Evolutionary conservation across 768 basidiomycete genomes (phyloP).

Genomic region (Trametes villosa): DNA sequence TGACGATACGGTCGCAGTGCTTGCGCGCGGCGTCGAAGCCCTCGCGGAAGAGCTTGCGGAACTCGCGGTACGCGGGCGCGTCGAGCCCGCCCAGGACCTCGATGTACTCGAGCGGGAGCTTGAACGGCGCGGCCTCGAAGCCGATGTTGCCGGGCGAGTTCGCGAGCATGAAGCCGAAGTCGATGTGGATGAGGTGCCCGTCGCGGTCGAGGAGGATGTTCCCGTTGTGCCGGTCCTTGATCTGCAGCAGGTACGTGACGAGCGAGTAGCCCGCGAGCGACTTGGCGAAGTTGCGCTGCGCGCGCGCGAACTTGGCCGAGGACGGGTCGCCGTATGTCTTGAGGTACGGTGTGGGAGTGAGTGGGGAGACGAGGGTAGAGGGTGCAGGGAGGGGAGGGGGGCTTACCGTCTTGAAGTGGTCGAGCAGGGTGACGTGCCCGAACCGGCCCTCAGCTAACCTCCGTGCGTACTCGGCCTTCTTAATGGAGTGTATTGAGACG

Average conservation of each 20-base stretch:
- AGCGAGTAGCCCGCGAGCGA: constrained; percentile 95
- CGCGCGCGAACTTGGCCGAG: constrained; percentile 85
- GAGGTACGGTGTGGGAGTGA: background rate
- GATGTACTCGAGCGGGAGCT: constrained; percentile 91
- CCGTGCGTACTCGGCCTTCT: constrained; percentile 97
- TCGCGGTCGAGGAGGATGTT: constrained; percentile 96
- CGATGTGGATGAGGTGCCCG: constrained; percentile 94
- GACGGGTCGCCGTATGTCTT: constrained; percentile 91
- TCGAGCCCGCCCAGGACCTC: constrained; percentile 92
- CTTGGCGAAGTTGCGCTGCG: constrained; percentile 92
- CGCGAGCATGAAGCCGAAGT: constrained; percentile 97
- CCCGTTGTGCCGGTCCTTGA: constrained; percentile 98
- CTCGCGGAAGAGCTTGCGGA: constrained; percentile 85
- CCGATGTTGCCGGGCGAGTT: constrained; percentile 98
- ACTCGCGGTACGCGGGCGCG: constrained; percentile 77
- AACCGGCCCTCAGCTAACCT: constrained; percentile 78
- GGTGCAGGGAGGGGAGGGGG: background rate
- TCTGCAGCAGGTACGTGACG: constrained; percentile 94
- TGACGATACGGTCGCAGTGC: constrained; percentile 95
- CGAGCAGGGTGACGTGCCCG: constrained; percentile 86
- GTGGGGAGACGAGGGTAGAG: no score
- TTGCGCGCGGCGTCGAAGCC: constrained; percentile 94
- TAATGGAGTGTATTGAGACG: constrained; percentile 98
- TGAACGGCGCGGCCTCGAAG: constrained; percentile 99
- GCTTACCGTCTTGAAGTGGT: constrained; percentile 88